These are phyloP conservation scores for Fistulifera solaris DNA, from an alignment of 108 stramenopile species.

Conservation along the genomic window DNA sequence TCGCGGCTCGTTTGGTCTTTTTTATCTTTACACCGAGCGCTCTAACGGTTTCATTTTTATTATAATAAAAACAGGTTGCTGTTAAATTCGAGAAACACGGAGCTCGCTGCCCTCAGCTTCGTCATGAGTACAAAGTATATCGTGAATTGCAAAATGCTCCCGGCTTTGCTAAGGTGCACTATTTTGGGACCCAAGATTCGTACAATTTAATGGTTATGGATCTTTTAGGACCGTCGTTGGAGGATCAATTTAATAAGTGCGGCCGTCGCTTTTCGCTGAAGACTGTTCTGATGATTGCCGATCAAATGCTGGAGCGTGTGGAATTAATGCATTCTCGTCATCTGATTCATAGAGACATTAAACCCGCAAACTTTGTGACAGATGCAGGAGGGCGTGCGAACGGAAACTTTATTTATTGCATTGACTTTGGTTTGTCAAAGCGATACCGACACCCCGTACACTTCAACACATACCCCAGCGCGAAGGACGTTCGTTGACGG, in stretches of 20 bases:
- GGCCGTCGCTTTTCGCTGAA: constrained; percentile 91
- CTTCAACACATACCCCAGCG: constrained; percentile 98
- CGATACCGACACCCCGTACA: constrained; percentile 96
- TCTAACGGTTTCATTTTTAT: no score
- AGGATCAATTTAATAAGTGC: constrained; percentile 98
- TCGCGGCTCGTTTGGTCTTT: no score
- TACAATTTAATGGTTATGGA: constrained; percentile 99
- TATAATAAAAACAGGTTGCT: constrained; percentile 56
- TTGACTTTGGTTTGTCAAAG: constrained; percentile 97
- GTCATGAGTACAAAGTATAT: constrained; percentile 99
- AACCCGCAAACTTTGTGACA: constrained; percentile 97
- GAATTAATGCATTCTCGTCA: constrained; percentile 97
- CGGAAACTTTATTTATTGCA: constrained; percentile 92
- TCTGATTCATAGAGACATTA: constrained; percentile 95
- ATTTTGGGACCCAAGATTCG: constrained; percentile 94
- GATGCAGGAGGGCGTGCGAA: constrained; percentile 59
- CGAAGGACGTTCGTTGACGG: constrained; percentile 90
- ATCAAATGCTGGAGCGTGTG: constrained; percentile 96
- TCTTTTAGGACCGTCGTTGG: constrained; percentile 92
- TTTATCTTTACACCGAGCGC: no score
- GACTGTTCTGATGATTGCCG: constrained; percentile 95
- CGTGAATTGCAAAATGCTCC: constrained; percentile 95
- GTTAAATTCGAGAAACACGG: constrained; percentile 91
- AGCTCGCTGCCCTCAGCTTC: constrained; percentile 91
- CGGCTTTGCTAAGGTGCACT: constrained; percentile 93